Evolutionary conservation across 2,329 filamentous ascomycete species (phyloP), one percentile per base, ranked within the genome.

Genomic region (Penicillium rolfsii): DNA sequence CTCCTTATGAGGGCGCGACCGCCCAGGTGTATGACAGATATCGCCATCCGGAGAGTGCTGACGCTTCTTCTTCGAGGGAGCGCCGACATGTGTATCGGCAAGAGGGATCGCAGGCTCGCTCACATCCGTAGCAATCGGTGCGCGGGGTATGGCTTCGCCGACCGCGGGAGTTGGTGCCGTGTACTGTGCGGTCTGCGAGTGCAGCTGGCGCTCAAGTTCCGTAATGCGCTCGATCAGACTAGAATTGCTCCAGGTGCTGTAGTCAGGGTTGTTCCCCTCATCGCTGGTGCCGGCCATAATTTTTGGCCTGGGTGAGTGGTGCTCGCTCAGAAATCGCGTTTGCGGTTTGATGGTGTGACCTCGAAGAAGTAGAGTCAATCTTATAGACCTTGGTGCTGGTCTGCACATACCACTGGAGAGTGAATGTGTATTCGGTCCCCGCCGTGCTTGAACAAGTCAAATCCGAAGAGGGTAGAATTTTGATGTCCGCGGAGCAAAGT

Each of bases 191-290:
- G 78, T 82, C 48, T 82, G 81, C n/a, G 72, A 77, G 56, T 84
- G 82, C 14, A 93, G 77, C 70, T 91, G 84, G 4, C 81, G 74
- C 74, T 96, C 91, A 6, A 95, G 81, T 55, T 85, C 80, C 16
- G 81, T 84, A 49, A 96, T 87, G 43, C 89, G 84, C 65, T 85
- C 79, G 46, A 95, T 84, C 40, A 95, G 85, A 48, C 85, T 85
- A 41, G 87, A 82, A 64, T 86, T 87, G 57, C 84, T 87, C 90
- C 89, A 93, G 64, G 81, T 82, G 43, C 82, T 81, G 77, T 93
- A 93, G 67, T 83, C 78, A 40, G 71, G 62, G 40, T 63, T 55
- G 40, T 63, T 55, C 35, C 48, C 55, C 30, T 64, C 56, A 48
- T 62, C 46, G 55, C 55, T 57, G 45, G 57, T 49, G 54, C 61